Evolutionary conservation across 352 stramenopile species (phyloP).

Genomic region (Globisporangium paddicum): DNA sequence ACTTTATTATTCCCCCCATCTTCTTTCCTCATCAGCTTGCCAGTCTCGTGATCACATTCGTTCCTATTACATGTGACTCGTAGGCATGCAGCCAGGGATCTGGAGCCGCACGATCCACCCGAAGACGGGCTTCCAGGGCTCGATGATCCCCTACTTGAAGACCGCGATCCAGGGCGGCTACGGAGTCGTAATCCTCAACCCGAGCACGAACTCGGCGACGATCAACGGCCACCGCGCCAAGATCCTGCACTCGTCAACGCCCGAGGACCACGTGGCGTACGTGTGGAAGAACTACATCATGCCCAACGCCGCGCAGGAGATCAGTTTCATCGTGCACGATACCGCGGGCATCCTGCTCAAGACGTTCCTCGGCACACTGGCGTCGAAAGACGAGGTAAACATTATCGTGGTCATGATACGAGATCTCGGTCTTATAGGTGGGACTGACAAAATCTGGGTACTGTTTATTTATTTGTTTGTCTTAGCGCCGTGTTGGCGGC

Average conservation of each 20-base stretch:
- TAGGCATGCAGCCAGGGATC: slow-evolving; percentile 67
- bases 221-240: slow-evolving; percentile 82
- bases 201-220: slow-evolving; percentile 73
- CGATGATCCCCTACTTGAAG: slow-evolving; percentile 87
- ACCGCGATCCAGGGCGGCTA: slow-evolving; percentile 82
- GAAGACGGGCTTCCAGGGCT: slow-evolving; percentile 80
- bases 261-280: slow-evolving; percentile 74
- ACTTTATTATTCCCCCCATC: background rate
- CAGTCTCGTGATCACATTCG: background rate
- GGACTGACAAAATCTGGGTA: background rate
- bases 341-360: slow-evolving; percentile 68
- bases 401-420: background rate
- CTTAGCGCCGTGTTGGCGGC: slow-evolving; percentile 47
- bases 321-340: slow-evolving; percentile 83
- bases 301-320: slow-evolving; percentile 75
- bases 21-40: background rate
- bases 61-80: background rate
- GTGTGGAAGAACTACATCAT: slow-evolving; percentile 87
- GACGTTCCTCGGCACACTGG: slow-evolving; percentile 53
- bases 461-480: background rate
- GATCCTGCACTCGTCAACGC: slow-evolving; percentile 72
- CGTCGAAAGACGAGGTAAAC: slow-evolving; percentile 41
- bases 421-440: too few species aligned
- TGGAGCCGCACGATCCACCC: slow-evolving; percentile 69
- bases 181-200: slow-evolving; percentile 77